phyloP scores from a whole-genome alignment of 202 grass and related monocot species.

The Setaria viridis region DNA sequence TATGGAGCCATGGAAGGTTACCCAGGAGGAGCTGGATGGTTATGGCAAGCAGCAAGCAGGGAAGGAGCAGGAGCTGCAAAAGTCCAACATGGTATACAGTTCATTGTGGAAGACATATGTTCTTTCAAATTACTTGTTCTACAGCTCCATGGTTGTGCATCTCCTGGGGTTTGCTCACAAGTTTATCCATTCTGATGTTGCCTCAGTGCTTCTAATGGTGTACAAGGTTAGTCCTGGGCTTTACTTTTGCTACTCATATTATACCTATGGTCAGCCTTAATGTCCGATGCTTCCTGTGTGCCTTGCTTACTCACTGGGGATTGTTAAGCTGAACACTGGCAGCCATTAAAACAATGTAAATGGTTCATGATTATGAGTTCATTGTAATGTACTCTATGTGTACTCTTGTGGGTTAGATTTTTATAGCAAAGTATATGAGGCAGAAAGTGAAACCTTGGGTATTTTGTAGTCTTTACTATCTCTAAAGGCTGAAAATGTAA shows the following conservation, averaged over 20 bases:
- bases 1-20: slow-evolving; percentile 81
- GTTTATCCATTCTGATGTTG: slow-evolving; percentile 84
- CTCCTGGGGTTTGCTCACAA: slow-evolving; percentile 91
- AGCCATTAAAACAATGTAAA: slow-evolving; percentile 2
- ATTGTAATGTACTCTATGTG: neutral
- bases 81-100: slow-evolving; percentile 40
- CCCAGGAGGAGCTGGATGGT: slow-evolving; percentile 53
- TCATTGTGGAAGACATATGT: slow-evolving; percentile 66
- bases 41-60: slow-evolving; percentile 30
- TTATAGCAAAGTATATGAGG: neutral
- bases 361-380: neutral
- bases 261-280: neutral
- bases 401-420: slow-evolving; percentile 7
- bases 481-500: neutral
- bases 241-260: neutral
- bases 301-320: neutral
- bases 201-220: slow-evolving; percentile 71
- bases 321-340: neutral
- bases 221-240: slow-evolving; percentile 60
- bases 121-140: slow-evolving; percentile 92
- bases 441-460: neutral
- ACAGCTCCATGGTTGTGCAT: slow-evolving; percentile 84
- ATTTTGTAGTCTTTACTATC: neutral
- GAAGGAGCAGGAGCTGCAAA: slow-evolving; percentile 16
- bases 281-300: neutral